Evolutionary conservation across 2,329 filamentous ascomycete genomes (phyloP), one percentile per base, ranked within the genome.

Genomic region (Claviceps humidiphila): DNA sequence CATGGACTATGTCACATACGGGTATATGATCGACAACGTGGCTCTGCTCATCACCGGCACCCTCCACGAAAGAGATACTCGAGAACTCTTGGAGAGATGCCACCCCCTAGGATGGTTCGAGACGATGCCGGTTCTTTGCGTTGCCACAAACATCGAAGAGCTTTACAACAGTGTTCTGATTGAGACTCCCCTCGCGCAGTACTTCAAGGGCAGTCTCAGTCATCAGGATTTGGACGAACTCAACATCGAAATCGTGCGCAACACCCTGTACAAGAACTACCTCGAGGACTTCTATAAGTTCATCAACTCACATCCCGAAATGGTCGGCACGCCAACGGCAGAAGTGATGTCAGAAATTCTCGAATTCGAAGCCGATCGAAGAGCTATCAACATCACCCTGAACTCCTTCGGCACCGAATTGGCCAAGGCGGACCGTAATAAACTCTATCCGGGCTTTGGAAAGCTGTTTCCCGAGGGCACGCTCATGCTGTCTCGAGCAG

Each of bases 1-100:
- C 70, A 89, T 98, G 81, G 89, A 97, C 69, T 98, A 95, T 70
- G 76, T 98, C 56, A 98, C 93, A 1, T 98, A 98, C 68, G 91
- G 90, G 56, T 98, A 98, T 77, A 98, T 98, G 93, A 98, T 98
- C 70, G 93, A 98, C 73, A 98, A 98, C 63, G 89, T 98, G 51
- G 93, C 94, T 41, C 84, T 98, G 42, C 82, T 98, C 63, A 98
- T 98, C 69, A 98, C 93, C 22, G 93, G 93, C 56, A 98, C 93
- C 13, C 80, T 98, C 34, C 93, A 98, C 71, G 94, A 98, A 73
- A 82, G 93, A 66, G 93, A 98, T 68, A 98, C 93, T 3, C 84
- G 90, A 55, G 93, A 98, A 72, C 80, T 98, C 57, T 74, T 98
- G 51, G 93, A 97, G 65, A 79, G 93, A 69, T 98, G 94, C 70